Conservation (phyloP, 2,329 filamentous ascomycete genomes). For the Penicillium sumatraense region DNA sequence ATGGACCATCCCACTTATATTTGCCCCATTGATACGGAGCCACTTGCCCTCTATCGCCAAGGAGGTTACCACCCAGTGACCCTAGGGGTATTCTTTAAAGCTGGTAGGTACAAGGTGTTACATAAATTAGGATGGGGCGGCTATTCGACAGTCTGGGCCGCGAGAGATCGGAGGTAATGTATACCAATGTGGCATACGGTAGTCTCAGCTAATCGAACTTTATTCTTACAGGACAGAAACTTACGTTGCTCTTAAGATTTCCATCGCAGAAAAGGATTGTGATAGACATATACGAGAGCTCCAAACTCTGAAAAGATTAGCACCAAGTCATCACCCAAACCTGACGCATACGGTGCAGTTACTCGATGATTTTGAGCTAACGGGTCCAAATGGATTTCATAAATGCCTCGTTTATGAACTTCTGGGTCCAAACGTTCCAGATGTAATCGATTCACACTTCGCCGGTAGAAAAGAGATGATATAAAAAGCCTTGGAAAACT, state of each 20-base stretch:
- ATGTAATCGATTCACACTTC: conserved; percentile 41
- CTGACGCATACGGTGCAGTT: conserved; percentile 39
- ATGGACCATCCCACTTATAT: conserved; percentile 11
- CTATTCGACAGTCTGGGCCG: conserved; percentile 43
- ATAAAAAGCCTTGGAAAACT: conserved; percentile 29
- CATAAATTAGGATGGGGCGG: conserved; percentile 45
- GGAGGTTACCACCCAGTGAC: conserved; percentile 41
- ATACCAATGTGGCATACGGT: neutral
- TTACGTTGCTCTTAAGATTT: conserved; percentile 34
- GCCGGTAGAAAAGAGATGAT: conserved; percentile 31
- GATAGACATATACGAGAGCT: conserved; percentile 22
- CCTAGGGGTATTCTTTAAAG: conserved; percentile 34
- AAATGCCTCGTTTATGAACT: conserved; percentile 50
- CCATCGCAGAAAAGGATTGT: conserved; percentile 9
- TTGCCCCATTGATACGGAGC: conserved; percentile 22
- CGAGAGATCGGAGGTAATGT: conserved; percentile 33
- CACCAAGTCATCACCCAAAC: conserved; percentile 18
- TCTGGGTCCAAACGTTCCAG: conserved; percentile 46
- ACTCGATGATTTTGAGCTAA: conserved; percentile 43
- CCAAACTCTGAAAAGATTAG: conserved; percentile 16
- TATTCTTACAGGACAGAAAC: conserved; percentile 12
- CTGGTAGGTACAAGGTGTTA: conserved; percentile 40
- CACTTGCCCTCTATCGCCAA: conserved; percentile 27
- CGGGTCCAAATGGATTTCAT: conserved; percentile 52
- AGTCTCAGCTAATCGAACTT: conserved; percentile 11